Conservation (phyloP, 179 eudicot genomes). For the Beta corolliflora region DNA sequence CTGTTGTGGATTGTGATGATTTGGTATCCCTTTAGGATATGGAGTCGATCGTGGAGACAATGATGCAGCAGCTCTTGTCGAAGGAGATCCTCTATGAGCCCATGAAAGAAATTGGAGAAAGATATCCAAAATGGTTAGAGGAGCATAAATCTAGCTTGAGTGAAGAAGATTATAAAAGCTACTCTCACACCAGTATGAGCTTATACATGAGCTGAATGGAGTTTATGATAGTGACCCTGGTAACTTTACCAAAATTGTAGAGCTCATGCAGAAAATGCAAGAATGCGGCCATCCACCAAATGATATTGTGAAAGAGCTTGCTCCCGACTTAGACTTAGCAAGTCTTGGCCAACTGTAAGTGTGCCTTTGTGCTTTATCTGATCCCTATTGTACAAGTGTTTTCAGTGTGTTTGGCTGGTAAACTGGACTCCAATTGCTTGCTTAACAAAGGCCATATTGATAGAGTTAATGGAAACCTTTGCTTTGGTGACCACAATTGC, state of each 20-base stretch:
- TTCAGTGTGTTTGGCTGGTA: neutral
- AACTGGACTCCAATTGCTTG: neutral
- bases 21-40: conserved; percentile 54
- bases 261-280: conserved; percentile 99
- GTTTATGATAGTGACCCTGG: conserved; percentile 80
- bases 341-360: conserved; percentile 89
- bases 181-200: conserved; percentile 69
- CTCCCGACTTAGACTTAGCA: conserved; percentile 85
- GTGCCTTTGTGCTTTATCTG: neutral
- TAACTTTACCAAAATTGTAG: conserved; percentile 90
- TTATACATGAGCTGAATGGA: conserved; percentile 69
- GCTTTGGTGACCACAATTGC: neutral
- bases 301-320: conserved; percentile 88
- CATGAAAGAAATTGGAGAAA: conserved; percentile 91
- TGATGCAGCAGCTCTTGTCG: conserved; percentile 96
- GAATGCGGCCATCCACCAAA: conserved; percentile 98
- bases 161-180: conserved; percentile 70
- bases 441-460: neutral
- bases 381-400: neutral
- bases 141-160: conserved; percentile 61
- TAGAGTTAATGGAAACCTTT: neutral
- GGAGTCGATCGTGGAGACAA: conserved; percentile 96
- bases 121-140: conserved; percentile 92
- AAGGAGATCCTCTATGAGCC: conserved; percentile 93
- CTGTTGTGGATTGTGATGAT: neutral